Conservation (phyloP, 1,284 basidiomycete species). For the Lignosus rhinocerotis region DNA sequence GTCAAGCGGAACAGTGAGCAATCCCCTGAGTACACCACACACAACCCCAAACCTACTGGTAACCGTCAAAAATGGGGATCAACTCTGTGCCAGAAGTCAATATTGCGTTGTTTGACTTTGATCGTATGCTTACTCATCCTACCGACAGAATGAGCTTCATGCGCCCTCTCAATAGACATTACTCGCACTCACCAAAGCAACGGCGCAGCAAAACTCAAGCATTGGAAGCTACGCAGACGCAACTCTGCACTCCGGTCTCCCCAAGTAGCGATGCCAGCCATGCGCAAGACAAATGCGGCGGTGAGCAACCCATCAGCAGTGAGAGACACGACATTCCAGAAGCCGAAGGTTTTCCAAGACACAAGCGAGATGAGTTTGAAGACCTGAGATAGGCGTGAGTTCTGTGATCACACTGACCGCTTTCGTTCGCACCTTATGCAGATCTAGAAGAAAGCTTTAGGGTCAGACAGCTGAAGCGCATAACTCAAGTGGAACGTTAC, state of each 20-base stretch:
- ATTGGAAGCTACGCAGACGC: constrained; percentile 80
- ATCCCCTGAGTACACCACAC: neutral
- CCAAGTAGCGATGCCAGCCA: constrained; percentile 56
- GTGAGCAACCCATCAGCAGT: constrained; percentile 73
- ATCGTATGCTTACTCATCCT: constrained; percentile 75
- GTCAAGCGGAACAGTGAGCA: neutral
- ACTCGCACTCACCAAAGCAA: constrained; percentile 70
- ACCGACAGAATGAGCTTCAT: neutral
- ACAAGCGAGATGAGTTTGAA: constrained; percentile 66
- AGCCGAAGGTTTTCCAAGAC: constrained; percentile 73
- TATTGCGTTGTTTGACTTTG: constrained; percentile 1
- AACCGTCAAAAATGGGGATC: constrained; percentile 79
- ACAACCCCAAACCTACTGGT: constrained; percentile 52
- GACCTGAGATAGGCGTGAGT: constrained; percentile 43
- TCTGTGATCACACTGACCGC: neutral
- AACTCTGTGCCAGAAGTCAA: constrained; percentile 51
- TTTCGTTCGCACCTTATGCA: constrained; percentile 58
- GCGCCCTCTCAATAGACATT: neutral
- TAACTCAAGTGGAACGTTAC: constrained; percentile 38
- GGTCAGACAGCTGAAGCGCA: neutral
- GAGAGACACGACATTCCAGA: constrained; percentile 78
- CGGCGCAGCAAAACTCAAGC: constrained; percentile 84
- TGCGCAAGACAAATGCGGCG: constrained; percentile 73
- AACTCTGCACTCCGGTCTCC: constrained; percentile 42
- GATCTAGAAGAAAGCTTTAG: constrained; percentile 41